Base-by-base conservation (phyloP, 257 asterid genomes). In the Rauvolfia tetraphylla region DNA sequence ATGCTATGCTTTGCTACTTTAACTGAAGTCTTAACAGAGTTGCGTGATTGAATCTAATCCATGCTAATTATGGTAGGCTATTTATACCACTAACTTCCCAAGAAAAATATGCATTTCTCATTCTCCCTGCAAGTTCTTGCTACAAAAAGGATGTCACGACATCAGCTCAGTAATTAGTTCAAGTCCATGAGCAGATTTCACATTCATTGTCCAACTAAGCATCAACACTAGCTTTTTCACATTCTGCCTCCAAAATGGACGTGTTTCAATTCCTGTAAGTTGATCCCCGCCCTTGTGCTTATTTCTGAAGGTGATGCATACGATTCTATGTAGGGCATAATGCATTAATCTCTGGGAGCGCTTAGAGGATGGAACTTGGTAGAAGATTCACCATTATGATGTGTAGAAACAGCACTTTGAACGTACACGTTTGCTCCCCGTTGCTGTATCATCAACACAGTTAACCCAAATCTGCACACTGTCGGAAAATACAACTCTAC, bases 61-160 rank as follows among this genome's bases (percentile, higher is more conserved):
- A 8, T 46, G 57, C 42, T 29, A 18, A 71, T 71, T 31, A 33
- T 49, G 31, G 31, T 31, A 71, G 62, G 17, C 71, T 36, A 17
- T 49, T 66, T 66, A 17, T 7, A 66, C 14, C 39, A 33, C 49
- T 29, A 36, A 17, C 20, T 34, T 11, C 14, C 11, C 0, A 66
- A 66, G 11, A 18, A 33, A 51, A 33, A 18, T 20, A 66, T 10
- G 29, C 63, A 72, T 71, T 63, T 85, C 49, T 57, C 56, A 39
- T 41, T 42, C 58, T 36, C 25, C 48, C 10, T 22, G 1, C 20
- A 14, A 20, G 38, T 31, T 33, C 70, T 34, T 33, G 70, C 44
- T 34, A 34, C 25, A 49, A 34, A 29, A 53, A 31, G n/a, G 51
- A 41, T 70, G 13, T 46, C 36, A 31, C 15, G 33, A 46, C 15